Base-by-base conservation (phyloP, 768 basidiomycete species). In the Mycena crocata region DNA sequence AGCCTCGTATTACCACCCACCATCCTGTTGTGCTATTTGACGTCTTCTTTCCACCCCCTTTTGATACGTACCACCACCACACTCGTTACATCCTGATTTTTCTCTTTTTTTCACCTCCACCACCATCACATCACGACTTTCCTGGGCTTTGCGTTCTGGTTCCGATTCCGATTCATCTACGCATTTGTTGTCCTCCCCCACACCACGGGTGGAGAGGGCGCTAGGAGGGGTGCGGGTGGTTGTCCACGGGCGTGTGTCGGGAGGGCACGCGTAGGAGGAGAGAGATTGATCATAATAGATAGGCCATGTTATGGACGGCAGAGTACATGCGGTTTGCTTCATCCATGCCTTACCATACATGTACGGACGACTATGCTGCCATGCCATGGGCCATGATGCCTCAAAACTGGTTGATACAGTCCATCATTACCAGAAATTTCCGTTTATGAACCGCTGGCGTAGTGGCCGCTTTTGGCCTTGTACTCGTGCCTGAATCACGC, bases 131-230 rank as follows among this genome's bases (percentile, higher is more conserved):
- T 23, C 28, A 65, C 28, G 30, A 32, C 40, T 14, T 52, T 40
- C 23, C 48, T 64, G 37, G 56, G 63, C 26, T 64, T 44, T 39
- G 37, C 31, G 45, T 57, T 64, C 31, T 34, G 55, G 13, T 32
- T 35, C n/a, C n/a, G n/a, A n/a, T n/a, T n/a, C n/a, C n/a, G n/a
- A n/a, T n/a, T n/a, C n/a, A n/a, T n/a, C n/a, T 30, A 44, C 48
- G 57, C 39, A 58, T 64, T 57, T 57, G 63, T 58, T 64, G 63
- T 64, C 63, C 63, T 64, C 42, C 56, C 56, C 55, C 48, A n/a
- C 31, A 23, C 31, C n/a, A 30, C 30, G 35, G 49, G 35, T n/a
- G 56, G 50, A 64, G 63, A 64, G 63, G 63, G 63, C 49, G 37
- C 21, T 57, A 23, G 57, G 63, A 45, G 56, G 31, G 31, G 17